Evolutionary conservation across 306 rosid species (phyloP), one percentile per base, ranked within the genome.

Genomic region (Lithocarpus polystachyus): DNA sequence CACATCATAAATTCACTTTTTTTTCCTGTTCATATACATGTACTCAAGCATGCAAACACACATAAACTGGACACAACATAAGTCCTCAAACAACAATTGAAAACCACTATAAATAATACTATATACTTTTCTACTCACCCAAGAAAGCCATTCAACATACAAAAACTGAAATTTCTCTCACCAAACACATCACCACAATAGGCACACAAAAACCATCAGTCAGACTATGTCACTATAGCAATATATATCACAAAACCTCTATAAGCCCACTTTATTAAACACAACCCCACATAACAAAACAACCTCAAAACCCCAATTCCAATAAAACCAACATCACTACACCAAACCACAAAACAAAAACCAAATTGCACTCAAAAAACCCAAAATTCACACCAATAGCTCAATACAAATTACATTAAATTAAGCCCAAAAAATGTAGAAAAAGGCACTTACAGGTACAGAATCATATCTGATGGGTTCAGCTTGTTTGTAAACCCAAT

Each of bases 391-490:
- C 52, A 10, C 23, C 2, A 12, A n/a, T 20, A 24, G 29, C 57
- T 17, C 51, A 33, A 10, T 37, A 19, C 26, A 20, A 12, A 60
- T 31, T 2, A 33, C 52, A 37, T 69, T 3, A 62, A 60, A 6
- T 29, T 62, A 72, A 64, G 60, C 40, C 56, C 40, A 43, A 29
- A 19, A 4, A 68, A 14, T 12, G 19, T 1, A 22, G 8, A 48
- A 1, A 22, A 56, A 56, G 72, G 7, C 64, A 59, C 86, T 76
- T 68, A 89, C 90, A 60, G 77, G 48, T 72, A 89, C 89, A 60
- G 77, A 37, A 31, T 64, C 85, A 53, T 78, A 72, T 51, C 29
- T 48, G 37, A 70, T n/a, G 37, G 88, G 77, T 20, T 74, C 80
- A 73, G 76, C 53, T 73, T 80, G 86, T 4, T 80, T 35, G 72